Evolutionary conservation across 177 flowering plant species (phyloP), one percentile per base, ranked within the genome.

Genomic region (Vitis hybrid): DNA sequence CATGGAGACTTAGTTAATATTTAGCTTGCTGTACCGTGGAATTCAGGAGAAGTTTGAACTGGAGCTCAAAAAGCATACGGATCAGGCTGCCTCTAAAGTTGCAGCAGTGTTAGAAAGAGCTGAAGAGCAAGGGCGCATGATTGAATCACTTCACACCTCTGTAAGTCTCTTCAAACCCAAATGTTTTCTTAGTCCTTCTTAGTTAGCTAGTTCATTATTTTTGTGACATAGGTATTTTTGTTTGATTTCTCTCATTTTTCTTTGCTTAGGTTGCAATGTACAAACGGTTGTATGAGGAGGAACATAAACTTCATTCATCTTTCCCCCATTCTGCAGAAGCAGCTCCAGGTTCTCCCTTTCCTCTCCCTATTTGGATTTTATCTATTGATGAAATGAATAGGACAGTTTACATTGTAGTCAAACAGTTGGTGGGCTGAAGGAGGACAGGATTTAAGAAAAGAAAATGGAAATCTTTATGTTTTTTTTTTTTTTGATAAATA

Each of bases 221-320:
- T 3, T 30, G 18, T 26, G 21, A 11, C 49, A 48, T 39, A 1
- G 32, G n/a, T n/a, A n/a, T 9, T 63, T 14, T 15, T 11, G 23
- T 50, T 17, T 60, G 18, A 57, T 50, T 62, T 59, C 48, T 60
- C 39, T 23, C 50, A 4, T 18, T 13, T 13, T 48, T 51, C 58
- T 69, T 62, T 45, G 26, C 19, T 48, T 68, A 93, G 98, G 98
- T 95, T 77, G 89, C 94, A 11, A 89, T 95, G 99, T 95, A 93
- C 81, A 95, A 86, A 79, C 87, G 87, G 79, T 74, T 95, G 21
- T 91, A 90, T 81, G 99, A 95, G 73, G 99, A 94, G 81, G 98
- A 89, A 58, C 90, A 88, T 49, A 90, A 83, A 71, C 80, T 57
- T 55, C 90, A 66, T 63, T 71, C 80, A 13, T 76, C 90, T 17